Conservation (phyloP, 805 yeast genomes). For the Yamadazyma olivae region DNA sequence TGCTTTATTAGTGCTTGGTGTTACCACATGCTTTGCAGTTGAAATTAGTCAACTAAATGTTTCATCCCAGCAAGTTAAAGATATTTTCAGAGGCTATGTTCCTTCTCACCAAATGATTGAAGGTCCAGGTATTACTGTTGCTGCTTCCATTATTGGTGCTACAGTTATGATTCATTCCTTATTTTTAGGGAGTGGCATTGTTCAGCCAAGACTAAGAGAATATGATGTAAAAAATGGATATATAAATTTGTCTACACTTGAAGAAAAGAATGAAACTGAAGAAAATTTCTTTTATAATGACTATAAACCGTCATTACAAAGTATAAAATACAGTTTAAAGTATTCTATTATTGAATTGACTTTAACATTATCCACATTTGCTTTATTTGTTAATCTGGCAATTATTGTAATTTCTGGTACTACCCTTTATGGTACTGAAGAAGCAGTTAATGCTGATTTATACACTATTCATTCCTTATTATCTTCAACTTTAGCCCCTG, state of each 20-base stretch:
- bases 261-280: constrained; percentile 16
- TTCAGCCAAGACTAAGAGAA: constrained; percentile 47
- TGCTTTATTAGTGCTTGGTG: constrained; percentile 39
- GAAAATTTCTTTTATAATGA: constrained; percentile 30
- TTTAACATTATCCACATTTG: constrained; percentile 71
- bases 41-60: constrained; percentile 37
- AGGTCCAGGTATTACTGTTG: constrained; percentile 43
- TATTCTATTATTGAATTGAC: constrained; percentile 72
- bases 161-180: constrained; percentile 53
- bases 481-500: constrained; percentile 57
- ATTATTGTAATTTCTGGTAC: constrained; percentile 82
- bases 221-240: constrained; percentile 38
- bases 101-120: constrained; percentile 43
- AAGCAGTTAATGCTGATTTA: constrained; percentile 77
- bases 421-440: constrained; percentile 66
- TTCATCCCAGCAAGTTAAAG: constrained; percentile 20
- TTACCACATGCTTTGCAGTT: constrained; percentile 44
- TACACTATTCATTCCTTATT: constrained; percentile 72
- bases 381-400: constrained; percentile 82
- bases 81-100: constrained; percentile 41
- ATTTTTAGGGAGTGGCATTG: constrained; percentile 47
- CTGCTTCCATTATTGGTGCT: constrained; percentile 47
- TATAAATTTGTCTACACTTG: constrained; percentile 19
- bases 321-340: constrained; percentile 68
- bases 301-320: constrained; percentile 70